Base-by-base conservation (phyloP, 1,284 basidiomycete species). In the Vanrija humicola region DNA sequence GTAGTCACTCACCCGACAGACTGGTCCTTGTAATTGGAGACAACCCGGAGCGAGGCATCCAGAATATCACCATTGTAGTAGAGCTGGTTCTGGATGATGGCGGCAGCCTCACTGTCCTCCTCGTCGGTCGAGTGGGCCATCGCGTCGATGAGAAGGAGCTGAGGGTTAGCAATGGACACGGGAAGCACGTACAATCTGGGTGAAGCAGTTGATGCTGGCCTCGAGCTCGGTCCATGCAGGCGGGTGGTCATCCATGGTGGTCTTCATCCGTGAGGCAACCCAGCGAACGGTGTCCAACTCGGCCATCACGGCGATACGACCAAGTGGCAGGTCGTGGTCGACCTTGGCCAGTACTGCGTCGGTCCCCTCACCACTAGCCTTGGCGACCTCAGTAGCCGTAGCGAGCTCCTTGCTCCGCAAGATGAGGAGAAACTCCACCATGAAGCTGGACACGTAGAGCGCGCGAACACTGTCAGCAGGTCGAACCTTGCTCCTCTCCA, bases 1-100 rank as follows among this genome's bases (percentile, higher is more conserved):
- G 21, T 9, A 34, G 5, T 6, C 28, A 70, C 79, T 61, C 45
- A 79, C 78, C 72, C 75, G 43, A 80, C 68, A 0, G 72, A 78
- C 67, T 73, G 77, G 38, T 86, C 82, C 66, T 86, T 88, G 79
- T 90, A 95, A 34, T 80, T 78, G 43, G 83, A 80, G 52, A 96
- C 74, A 52, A 88, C 85, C 25, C 87, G 85, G 42, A 92, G 78
- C 0, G 90, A 83, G 21, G 92, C 84, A 66, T 96, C 92, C 46
- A 97, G 83, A 16, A 93, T 86, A 62, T 94, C 90, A 38, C 89
- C 90, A 66, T 93, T 92, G 78, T 96, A 97, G 66, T 96, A 87
- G 40, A 97, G 78, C 73, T 94, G 89, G 64, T 91, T 85, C 66
- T 91, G 89, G 3, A 97, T 79, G 14, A 86, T 79, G 55, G 84